phyloP scores from a whole-genome alignment of 306 rosid genomes.

The Begonia peltatifolia region DNA sequence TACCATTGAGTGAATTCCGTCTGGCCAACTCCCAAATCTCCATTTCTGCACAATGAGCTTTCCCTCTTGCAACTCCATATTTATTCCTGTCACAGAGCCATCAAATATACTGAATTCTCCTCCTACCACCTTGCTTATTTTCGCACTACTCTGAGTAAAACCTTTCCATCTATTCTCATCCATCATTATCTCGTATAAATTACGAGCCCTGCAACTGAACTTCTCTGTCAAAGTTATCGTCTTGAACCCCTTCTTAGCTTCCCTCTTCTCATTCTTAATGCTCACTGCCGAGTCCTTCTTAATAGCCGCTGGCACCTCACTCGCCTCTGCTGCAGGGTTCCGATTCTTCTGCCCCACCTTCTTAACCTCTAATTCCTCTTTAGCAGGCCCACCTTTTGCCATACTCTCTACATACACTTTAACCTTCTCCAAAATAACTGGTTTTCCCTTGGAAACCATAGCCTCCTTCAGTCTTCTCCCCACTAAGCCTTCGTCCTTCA shows the following conservation, averaged over 20 bases:
- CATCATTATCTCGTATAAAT: slow-evolving; percentile 84
- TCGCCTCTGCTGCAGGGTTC: not conserved
- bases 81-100: slow-evolving; percentile 74
- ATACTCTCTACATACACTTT: slow-evolving; percentile 56
- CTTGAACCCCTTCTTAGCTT: slow-evolving; percentile 46
- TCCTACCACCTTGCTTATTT: slow-evolving; percentile 77
- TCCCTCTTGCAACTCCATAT: slow-evolving; percentile 72
- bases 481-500: slow-evolving; percentile 65
- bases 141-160: slow-evolving; percentile 79
- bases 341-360: slow-evolving; percentile 29
- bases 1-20: slow-evolving; percentile 64
- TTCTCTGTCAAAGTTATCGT: slow-evolving; percentile 66
- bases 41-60: slow-evolving; percentile 74
- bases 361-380: slow-evolving; percentile 58
- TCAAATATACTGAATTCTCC: slow-evolving; percentile 73
- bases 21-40: slow-evolving; percentile 89
- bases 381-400: slow-evolving; percentile 89
- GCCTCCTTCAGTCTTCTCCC: slow-evolving; percentile 80
- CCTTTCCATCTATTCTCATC: slow-evolving; percentile 99
- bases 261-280: slow-evolving; percentile 21
- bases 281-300: slow-evolving; percentile 8
- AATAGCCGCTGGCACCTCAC: slow-evolving; percentile 6
- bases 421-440: slow-evolving; percentile 65
- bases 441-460: slow-evolving; percentile 52
- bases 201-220: slow-evolving; percentile 68